These are phyloP conservation scores for Blakeslea trispora DNA, from an alignment of 371 early-diverging fungal genomes.

Conservation along the genomic window DNA sequence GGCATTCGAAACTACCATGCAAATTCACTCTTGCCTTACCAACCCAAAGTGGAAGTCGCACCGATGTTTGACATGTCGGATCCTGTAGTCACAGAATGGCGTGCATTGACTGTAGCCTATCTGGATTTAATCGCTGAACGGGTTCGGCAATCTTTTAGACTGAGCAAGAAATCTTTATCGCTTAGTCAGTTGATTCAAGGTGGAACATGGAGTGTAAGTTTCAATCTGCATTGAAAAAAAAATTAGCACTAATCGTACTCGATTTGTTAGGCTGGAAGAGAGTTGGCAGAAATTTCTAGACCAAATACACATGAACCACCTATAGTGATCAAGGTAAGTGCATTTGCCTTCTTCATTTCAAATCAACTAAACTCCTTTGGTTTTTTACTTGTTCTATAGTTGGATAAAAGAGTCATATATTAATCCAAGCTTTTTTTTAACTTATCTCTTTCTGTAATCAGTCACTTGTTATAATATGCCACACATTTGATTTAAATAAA, in stretches of 20 bases:
- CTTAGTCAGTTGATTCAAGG: constrained; percentile 89
- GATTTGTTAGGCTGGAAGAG: constrained; percentile 77
- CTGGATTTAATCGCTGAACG: constrained; percentile 76
- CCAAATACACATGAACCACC: constrained; percentile 89
- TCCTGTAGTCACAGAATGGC: constrained; percentile 91
- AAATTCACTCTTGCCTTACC: constrained; percentile 45
- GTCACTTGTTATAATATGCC: no score
- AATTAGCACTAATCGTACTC: constrained; percentile 4
- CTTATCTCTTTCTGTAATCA: no score
- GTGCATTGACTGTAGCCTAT: constrained; percentile 85
- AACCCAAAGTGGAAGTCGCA: constrained; percentile 50
- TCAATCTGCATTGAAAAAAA: no score
- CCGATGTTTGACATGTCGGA: constrained; percentile 83
- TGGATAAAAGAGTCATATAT: constrained; percentile 27
- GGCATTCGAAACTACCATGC: constrained; percentile 48
- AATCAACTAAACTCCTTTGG: neutral
- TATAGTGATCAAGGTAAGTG: constrained; percentile 67
- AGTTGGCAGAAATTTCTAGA: constrained; percentile 78
- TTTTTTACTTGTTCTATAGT: constrained; percentile 5
- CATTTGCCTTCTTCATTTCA: neutral
- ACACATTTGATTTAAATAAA: neutral
- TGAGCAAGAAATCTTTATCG: constrained; percentile 63
- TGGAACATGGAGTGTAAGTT: constrained; percentile 82
- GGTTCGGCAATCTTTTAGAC: constrained; percentile 64
- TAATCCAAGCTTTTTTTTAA: constrained; percentile 1